Conservation (phyloP, 1,139 yeast genomes). For the Nakaseomyces kungkrabaensis region DNA sequence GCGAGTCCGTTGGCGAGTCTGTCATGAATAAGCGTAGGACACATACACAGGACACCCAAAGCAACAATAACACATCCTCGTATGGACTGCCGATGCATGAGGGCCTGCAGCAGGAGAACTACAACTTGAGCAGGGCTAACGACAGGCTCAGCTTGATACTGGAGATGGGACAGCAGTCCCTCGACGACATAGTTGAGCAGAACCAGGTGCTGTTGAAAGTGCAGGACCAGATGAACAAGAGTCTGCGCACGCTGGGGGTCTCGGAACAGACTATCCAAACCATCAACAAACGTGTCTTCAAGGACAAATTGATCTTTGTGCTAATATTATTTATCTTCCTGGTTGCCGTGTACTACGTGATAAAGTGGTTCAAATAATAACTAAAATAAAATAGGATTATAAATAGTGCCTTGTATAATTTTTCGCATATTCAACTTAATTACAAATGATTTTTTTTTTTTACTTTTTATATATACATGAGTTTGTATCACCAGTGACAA, state of each 20-base stretch:
- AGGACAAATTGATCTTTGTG: constrained; percentile 84
- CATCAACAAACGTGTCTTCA: constrained; percentile 76
- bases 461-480: constrained; percentile 51
- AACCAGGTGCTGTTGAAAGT: constrained; percentile 59
- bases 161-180: constrained; percentile 79
- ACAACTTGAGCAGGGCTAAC: constrained; percentile 58
- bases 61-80: constrained; percentile 4
- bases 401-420: neutral
- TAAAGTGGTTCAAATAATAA: constrained; percentile 49
- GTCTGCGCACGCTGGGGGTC: constrained; percentile 75
- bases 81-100: constrained; percentile 43
- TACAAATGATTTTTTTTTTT: neutral
- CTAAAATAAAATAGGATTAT: too few species aligned
- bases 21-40: constrained; percentile 19
- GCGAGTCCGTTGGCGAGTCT: constrained; percentile 14
- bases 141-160: constrained; percentile 80
- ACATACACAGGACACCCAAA: constrained; percentile 6
- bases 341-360: constrained; percentile 58
- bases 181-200: constrained; percentile 81
- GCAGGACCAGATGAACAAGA: constrained; percentile 54
- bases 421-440: neutral
- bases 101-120: constrained; percentile 60
- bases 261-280: constrained; percentile 75
- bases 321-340: constrained; percentile 58
- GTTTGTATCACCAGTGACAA: constrained; percentile 52